Conservation (phyloP, 768 basidiomycete species). For the Rhodocollybia butyracea region DNA sequence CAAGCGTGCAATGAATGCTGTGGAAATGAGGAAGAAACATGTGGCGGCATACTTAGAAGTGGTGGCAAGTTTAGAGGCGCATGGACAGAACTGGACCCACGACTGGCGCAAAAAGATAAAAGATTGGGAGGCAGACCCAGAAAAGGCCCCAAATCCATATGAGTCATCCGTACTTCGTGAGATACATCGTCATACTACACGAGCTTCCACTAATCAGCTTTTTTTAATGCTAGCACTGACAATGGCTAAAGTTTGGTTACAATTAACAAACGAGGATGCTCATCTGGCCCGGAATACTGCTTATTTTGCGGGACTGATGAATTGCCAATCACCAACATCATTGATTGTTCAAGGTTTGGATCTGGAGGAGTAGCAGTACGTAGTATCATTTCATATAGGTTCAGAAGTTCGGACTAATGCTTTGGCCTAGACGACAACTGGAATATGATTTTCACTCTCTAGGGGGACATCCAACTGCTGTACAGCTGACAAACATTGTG, state of each 20-base stretch:
- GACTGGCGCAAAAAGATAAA: conserved; percentile 12
- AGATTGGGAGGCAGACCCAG: conserved; percentile 15
- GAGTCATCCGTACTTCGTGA: conserved; percentile 1
- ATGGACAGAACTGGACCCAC: neutral
- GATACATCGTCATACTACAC: neutral
- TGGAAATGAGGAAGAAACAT: neutral
- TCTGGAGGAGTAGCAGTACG: conserved; percentile 19
- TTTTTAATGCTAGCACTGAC: conserved; percentile 8
- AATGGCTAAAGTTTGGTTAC: conserved; percentile 9
- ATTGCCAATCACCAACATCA: conserved; percentile 2
- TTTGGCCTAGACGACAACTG: neutral
- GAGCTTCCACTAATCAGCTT: neutral
- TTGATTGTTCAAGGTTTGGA: conserved; percentile 13
- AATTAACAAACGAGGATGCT: conserved; percentile 16
- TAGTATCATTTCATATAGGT: neutral
- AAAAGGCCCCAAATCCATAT: conserved; percentile 1
- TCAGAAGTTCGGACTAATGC: neutral
- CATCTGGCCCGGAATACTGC: neutral
- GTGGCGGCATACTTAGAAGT: neutral
- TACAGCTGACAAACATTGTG: neutral
- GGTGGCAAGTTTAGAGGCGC: neutral
- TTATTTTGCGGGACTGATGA: neutral
- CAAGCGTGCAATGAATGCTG: neutral
- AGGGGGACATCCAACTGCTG: neutral
- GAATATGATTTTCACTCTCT: neutral